These are phyloP conservation scores for Ophiostoma australiae DNA, from an alignment of 2,329 filamentous ascomycete genomes.

Conservation along the genomic window DNA sequence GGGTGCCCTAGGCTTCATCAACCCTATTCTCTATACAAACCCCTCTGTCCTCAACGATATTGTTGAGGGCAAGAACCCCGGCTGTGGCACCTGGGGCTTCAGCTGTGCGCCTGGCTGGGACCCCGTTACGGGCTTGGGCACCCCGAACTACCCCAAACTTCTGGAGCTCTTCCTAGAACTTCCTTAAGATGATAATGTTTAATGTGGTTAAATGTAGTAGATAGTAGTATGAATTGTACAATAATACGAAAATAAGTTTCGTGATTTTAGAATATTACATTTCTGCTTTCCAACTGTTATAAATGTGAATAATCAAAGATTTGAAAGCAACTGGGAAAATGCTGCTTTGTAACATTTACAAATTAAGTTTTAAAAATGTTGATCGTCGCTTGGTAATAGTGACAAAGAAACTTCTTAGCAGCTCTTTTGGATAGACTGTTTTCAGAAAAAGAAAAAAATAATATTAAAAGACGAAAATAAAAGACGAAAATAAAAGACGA, in stretches of 20 bases:
- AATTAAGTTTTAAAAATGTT: background rate
- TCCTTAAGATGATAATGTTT: background rate
- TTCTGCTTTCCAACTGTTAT: too few species aligned
- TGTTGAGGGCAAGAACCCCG: constrained; percentile 32
- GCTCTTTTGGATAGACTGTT: too few species aligned
- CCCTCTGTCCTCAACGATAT: constrained; percentile 34
- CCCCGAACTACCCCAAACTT: constrained; percentile 30
- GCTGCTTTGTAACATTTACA: background rate
- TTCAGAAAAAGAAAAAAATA: too few species aligned
- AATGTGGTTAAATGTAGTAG: background rate
- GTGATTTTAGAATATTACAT: too few species aligned
- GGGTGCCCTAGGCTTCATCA: constrained; percentile 37
- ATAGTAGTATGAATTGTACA: background rate
- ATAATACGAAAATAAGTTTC: background rate
- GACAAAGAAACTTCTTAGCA: too few species aligned
- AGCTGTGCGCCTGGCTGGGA: constrained; percentile 32
- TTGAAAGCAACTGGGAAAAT: too few species aligned
- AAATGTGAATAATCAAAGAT: too few species aligned
- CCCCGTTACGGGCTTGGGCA: constrained; percentile 27
- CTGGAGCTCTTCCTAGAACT: constrained; percentile 27
- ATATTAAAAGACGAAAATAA: too few species aligned
- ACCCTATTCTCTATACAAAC: constrained; percentile 33
- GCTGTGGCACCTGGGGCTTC: constrained; percentile 34
- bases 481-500: too few species aligned
- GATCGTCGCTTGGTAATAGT: too few species aligned